Percentiles rank a stretch among this genome's conserved stretches.
phyloP scores from a whole-genome alignment of 768 basidiomycete genomes.

The Obba rivulosa region DNA sequence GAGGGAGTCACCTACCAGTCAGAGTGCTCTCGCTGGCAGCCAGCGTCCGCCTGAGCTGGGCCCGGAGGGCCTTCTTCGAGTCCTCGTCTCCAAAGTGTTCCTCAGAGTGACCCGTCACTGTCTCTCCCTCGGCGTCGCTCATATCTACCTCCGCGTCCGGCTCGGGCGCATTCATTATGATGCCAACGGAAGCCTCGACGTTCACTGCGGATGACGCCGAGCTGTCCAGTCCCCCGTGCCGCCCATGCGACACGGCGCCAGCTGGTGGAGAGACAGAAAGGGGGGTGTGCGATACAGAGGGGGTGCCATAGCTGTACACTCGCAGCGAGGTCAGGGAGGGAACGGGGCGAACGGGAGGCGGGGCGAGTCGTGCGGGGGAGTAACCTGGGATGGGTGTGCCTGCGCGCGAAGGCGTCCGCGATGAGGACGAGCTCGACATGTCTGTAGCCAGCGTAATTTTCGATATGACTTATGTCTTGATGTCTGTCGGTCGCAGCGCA shows the following conservation, averaged over 20 bases:
- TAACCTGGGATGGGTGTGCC: slow-evolving; percentile 28
- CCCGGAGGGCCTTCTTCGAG: slow-evolving; percentile 60
- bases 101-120: slow-evolving; percentile 40
- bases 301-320: slow-evolving; percentile 44
- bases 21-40: slow-evolving; percentile 29
- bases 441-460: not conserved
- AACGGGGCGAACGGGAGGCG: slow-evolving; percentile 46
- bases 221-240: slow-evolving; percentile 9
- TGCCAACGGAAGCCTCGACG: slow-evolving; percentile 42
- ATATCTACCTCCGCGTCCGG: slow-evolving; percentile 57
- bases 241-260: slow-evolving; percentile 1
- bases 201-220: slow-evolving; percentile 69
- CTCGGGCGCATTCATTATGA: slow-evolving; percentile 70
- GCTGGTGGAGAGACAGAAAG: slow-evolving; percentile 9
- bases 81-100: slow-evolving; percentile 43
- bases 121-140: slow-evolving; percentile 47
- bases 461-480: no score
- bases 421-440: slow-evolving; percentile 16
- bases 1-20: slow-evolving; percentile 34
- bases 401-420: slow-evolving; percentile 31
- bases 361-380: slow-evolving; percentile 49
- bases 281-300: slow-evolving; percentile 22
- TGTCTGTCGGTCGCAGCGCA: no score
- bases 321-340: slow-evolving; percentile 55
- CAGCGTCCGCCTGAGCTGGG: slow-evolving; percentile 66